These are phyloP conservation scores for Crucibulum laeve DNA, from an alignment of 768 basidiomycete genomes.

Conservation along the genomic window DNA sequence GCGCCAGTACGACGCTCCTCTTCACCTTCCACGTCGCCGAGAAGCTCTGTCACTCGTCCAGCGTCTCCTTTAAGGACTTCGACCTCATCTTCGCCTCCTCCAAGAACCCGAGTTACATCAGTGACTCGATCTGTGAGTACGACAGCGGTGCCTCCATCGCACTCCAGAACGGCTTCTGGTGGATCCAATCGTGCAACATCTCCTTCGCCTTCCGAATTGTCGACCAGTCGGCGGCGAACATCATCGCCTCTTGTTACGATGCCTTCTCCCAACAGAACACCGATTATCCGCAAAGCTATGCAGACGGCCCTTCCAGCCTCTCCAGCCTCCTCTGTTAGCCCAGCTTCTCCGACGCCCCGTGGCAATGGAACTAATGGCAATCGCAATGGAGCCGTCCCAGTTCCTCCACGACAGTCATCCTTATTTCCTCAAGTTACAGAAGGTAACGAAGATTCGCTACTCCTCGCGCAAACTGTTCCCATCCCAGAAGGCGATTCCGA, in stretches of 20 bases:
- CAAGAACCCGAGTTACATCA: constrained; percentile 38
- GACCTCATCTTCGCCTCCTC: constrained; percentile 42
- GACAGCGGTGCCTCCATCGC: constrained; percentile 23
- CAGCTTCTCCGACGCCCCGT: constrained; percentile 24
- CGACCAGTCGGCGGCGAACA: constrained; percentile 34
- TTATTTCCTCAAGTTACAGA: constrained; percentile 33
- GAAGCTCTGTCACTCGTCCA: constrained; percentile 32
- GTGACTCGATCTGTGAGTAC: constrained; percentile 42
- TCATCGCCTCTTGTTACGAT: constrained; percentile 44
- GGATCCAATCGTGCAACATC: constrained; percentile 30
- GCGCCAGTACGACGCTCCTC: constrained; percentile 40
- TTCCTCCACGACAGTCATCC: constrained; percentile 37
- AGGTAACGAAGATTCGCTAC: constrained; percentile 54
- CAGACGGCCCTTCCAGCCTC: constrained; percentile 34
- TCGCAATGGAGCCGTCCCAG: constrained; percentile 24
- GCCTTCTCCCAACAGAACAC: constrained; percentile 24
- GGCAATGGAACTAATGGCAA: constrained; percentile 18
- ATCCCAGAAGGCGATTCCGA: constrained; percentile 71
- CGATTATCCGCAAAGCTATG: constrained; percentile 33
- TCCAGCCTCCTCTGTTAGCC: constrained; percentile 25
- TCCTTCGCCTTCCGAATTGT: constrained; percentile 35
- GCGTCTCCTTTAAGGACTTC: constrained; percentile 44
- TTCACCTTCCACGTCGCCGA: constrained; percentile 38
- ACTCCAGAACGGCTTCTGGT: constrained; percentile 35
- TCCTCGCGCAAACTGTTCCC: constrained; percentile 70